Conservation (phyloP, 139 green algal species). For the Edaphochlamys debaryana region DNA sequence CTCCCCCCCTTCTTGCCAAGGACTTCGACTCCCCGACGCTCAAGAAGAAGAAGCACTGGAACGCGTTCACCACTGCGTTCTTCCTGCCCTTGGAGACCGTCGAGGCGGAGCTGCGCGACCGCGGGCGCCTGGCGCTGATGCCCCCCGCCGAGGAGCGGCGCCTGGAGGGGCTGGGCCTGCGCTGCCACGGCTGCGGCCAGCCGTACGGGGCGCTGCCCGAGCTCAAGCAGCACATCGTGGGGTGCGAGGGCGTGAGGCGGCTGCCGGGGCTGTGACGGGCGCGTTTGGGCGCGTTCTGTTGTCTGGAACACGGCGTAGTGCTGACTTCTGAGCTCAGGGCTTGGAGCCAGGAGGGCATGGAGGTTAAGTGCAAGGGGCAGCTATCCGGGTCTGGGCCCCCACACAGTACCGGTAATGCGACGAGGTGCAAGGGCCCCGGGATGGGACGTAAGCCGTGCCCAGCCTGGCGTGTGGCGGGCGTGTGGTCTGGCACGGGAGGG, state of each 20-base stretch:
- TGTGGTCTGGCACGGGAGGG: no score
- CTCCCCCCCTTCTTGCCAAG: neutral
- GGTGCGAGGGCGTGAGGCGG: constrained; percentile 5
- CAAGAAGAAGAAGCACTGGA: constrained; percentile 91
- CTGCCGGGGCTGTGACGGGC: constrained; percentile 10
- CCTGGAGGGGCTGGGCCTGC: constrained; percentile 64
- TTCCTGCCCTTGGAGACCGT: constrained; percentile 71
- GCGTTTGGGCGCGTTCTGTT: no score
- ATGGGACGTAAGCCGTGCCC: no score
- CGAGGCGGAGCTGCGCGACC: constrained; percentile 33
- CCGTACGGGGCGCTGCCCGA: constrained; percentile 65
- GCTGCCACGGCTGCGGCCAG: constrained; percentile 72
- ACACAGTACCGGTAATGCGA: no score
- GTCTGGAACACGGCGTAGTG: no score
- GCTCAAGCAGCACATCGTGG: constrained; percentile 79
- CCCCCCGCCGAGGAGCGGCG: constrained; percentile 45
- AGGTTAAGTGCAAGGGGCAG: no score
- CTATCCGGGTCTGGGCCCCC: no score
- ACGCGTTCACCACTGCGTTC: constrained; percentile 76
- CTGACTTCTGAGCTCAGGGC: no score
- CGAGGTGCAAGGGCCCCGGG: no score
- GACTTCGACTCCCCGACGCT: constrained; percentile 64
- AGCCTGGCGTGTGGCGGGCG: no score
- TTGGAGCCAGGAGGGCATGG: no score
- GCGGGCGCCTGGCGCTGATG: constrained; percentile 54